phyloP scores from a whole-genome alignment of 345 rosid species.

The Kandelia obovata region DNA sequence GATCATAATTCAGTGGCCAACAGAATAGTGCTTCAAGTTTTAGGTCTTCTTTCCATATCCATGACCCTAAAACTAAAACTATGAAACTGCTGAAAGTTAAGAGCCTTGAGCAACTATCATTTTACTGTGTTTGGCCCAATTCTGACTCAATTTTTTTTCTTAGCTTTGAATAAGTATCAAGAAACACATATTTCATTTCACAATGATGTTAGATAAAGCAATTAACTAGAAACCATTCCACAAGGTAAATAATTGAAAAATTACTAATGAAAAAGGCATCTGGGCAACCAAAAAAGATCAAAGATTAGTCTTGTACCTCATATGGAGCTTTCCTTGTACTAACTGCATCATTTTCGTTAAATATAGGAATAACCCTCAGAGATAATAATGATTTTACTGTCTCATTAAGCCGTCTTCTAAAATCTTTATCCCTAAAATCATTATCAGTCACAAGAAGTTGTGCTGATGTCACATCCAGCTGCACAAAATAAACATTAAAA shows the following conservation, averaged over 20 bases:
- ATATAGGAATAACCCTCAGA: constrained; percentile 77
- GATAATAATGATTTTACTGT: constrained; percentile 65
- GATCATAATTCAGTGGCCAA: no score
- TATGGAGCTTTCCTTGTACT: constrained; percentile 98
- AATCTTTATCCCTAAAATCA: constrained; percentile 73
- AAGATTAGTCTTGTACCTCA: constrained; percentile 50
- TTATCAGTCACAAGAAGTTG: constrained; percentile 92
- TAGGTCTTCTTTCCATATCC: neutral
- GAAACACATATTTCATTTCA: neutral
- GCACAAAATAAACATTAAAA: constrained; percentile 21
- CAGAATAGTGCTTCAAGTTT: neutral
- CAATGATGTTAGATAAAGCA: neutral
- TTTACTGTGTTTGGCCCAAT: neutral
- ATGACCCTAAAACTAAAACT: neutral
- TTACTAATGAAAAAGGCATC: neutral
- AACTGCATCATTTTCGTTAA: constrained; percentile 97
- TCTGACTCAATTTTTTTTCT: neutral
- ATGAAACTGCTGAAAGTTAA: no score
- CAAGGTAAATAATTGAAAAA: no score
- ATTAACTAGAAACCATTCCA: no score
- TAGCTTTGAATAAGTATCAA: neutral
- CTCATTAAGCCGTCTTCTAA: constrained; percentile 80
- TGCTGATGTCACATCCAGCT: constrained; percentile 97
- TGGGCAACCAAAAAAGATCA: neutral
- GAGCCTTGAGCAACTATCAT: neutral